phyloP scores from a whole-genome alignment of 805 yeast genomes.

The Jamesozyma jinghongensis region DNA sequence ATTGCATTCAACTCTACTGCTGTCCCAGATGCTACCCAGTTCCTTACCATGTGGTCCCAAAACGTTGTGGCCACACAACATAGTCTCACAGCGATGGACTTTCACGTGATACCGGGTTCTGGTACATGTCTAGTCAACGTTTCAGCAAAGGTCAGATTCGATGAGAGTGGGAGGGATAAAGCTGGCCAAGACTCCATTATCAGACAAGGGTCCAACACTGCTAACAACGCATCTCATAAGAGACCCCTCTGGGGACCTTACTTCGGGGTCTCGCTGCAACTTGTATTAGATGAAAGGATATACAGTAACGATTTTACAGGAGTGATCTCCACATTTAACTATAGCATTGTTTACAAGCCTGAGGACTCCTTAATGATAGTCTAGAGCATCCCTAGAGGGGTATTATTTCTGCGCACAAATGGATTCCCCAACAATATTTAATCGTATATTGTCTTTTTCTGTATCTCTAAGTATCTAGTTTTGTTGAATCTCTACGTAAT shows the following conservation, averaged over 20 bases:
- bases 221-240: slow-evolving; percentile 12
- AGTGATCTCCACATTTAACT: slow-evolving; percentile 49
- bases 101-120: slow-evolving; percentile 60
- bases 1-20: slow-evolving; percentile 27
- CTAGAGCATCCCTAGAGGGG: background rate
- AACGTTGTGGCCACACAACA: slow-evolving; percentile 44
- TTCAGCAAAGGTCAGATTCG: slow-evolving; percentile 57
- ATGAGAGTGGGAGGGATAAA: slow-evolving; percentile 63
- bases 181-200: slow-evolving; percentile 57
- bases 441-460: no score
- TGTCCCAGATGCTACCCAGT: slow-evolving; percentile 22
- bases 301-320: slow-evolving; percentile 29
- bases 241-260: slow-evolving; percentile 60
- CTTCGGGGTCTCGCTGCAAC: slow-evolving; percentile 54
- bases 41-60: slow-evolving; percentile 28
- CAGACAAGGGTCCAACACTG: slow-evolving; percentile 1
- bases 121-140: slow-evolving; percentile 44
- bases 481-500: no score
- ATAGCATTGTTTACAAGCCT: slow-evolving; percentile 55
- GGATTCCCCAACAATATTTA: no score
- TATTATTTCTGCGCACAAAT: no score
- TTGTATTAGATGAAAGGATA: slow-evolving; percentile 47
- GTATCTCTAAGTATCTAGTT: no score
- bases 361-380: slow-evolving; percentile 8
- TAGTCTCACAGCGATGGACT: slow-evolving; percentile 52